A percentile compares a stretch with the other conserved stretches of the same genome.
Evolutionary conservation across 148 eudicot genomes (phyloP).

Genomic region (Rhododendron vialii): DNA sequence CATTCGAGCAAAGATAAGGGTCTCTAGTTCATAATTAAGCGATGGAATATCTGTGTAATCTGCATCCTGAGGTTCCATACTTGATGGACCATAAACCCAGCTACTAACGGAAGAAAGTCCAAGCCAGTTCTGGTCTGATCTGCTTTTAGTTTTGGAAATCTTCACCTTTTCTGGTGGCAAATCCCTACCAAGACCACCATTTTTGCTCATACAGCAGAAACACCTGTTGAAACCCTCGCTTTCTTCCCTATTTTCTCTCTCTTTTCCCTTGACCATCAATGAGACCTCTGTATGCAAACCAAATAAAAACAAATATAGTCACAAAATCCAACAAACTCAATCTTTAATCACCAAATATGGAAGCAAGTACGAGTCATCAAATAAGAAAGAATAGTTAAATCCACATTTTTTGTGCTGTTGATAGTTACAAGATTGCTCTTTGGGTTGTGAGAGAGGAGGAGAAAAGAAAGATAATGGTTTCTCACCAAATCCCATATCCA

Average conservation of each 20-base stretch:
- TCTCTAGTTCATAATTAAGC: constrained; percentile 48
- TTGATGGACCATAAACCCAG: constrained; percentile 10
- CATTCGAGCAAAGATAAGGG: constrained; percentile 34
- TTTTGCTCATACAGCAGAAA: background rate
- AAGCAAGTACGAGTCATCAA: background rate
- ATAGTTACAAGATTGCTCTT: background rate
- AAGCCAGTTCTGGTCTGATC: constrained; percentile 7
- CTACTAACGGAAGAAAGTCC: constrained; percentile 8
- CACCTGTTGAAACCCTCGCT: constrained; percentile 6
- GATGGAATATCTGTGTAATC: constrained; percentile 31
- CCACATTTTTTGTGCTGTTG: background rate
- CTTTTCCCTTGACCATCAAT: constrained; percentile 31
- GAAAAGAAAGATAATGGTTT: background rate
- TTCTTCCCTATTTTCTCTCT: constrained; percentile 16
- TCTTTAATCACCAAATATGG: background rate
- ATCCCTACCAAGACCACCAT: constrained; percentile 5
- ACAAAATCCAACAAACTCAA: constrained; percentile 1
- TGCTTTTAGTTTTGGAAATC: constrained; percentile 13
- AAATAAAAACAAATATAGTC: constrained; percentile 2
- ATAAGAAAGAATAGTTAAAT: background rate
- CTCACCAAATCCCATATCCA: background rate
- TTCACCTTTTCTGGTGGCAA: constrained; percentile 25
- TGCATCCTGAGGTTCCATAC: constrained; percentile 50
- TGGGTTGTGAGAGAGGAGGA: background rate
- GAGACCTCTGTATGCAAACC: constrained; percentile 9